phyloP scores from a whole-genome alignment of 2,329 filamentous ascomycete species.

The Microsporum canis region DNA sequence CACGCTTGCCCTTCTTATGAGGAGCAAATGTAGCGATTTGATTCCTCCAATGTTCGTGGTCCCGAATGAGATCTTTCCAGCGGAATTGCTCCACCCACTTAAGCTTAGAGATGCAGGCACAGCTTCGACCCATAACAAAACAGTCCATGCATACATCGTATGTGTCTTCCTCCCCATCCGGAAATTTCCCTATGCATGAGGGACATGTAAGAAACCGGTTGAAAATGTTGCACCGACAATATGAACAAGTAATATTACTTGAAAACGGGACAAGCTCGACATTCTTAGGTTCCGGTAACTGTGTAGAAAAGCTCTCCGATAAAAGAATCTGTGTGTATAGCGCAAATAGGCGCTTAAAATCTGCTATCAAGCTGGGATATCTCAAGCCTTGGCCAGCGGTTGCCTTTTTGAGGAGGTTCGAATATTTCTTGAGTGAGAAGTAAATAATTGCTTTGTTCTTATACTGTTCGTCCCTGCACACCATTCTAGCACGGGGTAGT shows the following conservation, averaged over 20 bases:
- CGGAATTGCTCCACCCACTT: constrained; percentile 89
- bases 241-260: constrained; percentile 87
- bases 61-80: constrained; percentile 64
- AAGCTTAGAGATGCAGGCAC: constrained; percentile 71
- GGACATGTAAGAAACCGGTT: constrained; percentile 93
- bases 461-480: constrained; percentile 96
- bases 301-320: constrained; percentile 71
- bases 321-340: constrained; percentile 70
- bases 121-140: constrained; percentile 93
- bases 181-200: constrained; percentile 58
- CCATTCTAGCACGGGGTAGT: constrained; percentile 74
- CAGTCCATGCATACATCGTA: constrained; percentile 99
- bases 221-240: constrained; percentile 93
- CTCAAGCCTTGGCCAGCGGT: constrained; percentile 42
- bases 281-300: constrained; percentile 49
- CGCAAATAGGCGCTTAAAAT: constrained; percentile 69
- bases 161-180: constrained; percentile 63
- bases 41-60: constrained; percentile 72
- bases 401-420: constrained; percentile 46
- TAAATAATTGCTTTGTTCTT: constrained; percentile 96
- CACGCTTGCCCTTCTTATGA: constrained; percentile 54
- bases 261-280: constrained; percentile 73
- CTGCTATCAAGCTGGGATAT: constrained; percentile 60
- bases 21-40: constrained; percentile 64
- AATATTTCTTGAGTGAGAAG: constrained; percentile 74